Base-by-base conservation (phyloP, 192 early-diverging fungal genomes). In the Podila clonocystis region DNA sequence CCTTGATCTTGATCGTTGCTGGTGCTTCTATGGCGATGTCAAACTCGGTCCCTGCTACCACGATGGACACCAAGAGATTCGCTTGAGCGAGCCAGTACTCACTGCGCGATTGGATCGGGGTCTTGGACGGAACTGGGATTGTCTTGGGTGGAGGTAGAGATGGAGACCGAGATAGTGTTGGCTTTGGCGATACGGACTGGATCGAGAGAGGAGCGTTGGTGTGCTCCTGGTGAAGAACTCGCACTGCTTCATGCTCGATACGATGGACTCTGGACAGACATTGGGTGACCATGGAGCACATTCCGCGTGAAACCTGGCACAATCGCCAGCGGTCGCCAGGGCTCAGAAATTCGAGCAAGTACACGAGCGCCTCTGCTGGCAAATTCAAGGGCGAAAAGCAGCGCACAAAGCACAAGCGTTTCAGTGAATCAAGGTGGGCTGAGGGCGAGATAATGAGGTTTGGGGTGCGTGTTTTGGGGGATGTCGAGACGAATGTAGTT, bases 81-180 rank as follows among this genome's bases (percentile, higher is more conserved):
- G 70, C 76, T 50, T 79, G 76, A 29, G 76, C 69, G 31, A 59
- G 26, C 76, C 76, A 79, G 38, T 72, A 79, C 20, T 57, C 48
- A 28, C 70, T 67, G 0, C 76, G 58, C 26, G 30, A 64, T 31
- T 64, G 62, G 26, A 48, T 55, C 1, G n/a, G 52, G n/a, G 4
- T 26, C 24, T 12, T 26, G 20, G 52, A 22, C 24, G 50, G 17
- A 11, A 26, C 19, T 9, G 20, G 6, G n/a, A 8, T n/a, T 22
- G 24, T 9, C 24, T 55, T n/a, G 20, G 20, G 3, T 45, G 13
- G 12, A 45, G 41, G 8, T 45, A 2, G 15, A 45, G 13, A 45
- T 15, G 13, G 36, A 38, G 36, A 38, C 36, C 5, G 41, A 45
- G 41, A 45, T 15, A 9, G 34, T 36, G 41, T 45, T 45, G 41